phyloP scores from a whole-genome alignment of 768 basidiomycete species.

The Mycena albidolilacea region DNA sequence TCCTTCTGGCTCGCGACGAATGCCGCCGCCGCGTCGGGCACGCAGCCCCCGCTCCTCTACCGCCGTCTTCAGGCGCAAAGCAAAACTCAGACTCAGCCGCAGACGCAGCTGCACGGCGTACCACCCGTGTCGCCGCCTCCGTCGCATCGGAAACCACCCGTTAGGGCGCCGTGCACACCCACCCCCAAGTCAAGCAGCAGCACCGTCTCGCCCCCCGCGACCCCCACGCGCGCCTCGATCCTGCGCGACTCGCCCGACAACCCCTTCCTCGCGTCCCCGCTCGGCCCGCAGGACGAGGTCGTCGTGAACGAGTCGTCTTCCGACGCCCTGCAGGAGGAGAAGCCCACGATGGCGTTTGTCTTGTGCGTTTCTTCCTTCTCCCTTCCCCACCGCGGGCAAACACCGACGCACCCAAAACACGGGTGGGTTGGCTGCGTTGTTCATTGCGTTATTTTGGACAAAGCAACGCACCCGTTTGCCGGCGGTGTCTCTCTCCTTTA shows the following conservation, averaged over 20 bases:
- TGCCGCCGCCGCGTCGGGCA: conserved; percentile 28
- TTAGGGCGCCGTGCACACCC: conserved; percentile 27
- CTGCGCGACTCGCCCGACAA: conserved; percentile 79
- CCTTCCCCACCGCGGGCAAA: no score
- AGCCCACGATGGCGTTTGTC: conserved; percentile 77
- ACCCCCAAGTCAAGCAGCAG: conserved; percentile 38
- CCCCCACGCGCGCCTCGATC: conserved; percentile 50
- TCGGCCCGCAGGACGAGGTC: conserved; percentile 45
- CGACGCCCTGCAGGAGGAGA: conserved; percentile 65
- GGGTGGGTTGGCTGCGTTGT: no score
- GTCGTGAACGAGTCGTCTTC: conserved; percentile 52
- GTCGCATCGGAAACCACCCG: conserved; percentile 63
- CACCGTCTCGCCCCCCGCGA: conserved; percentile 56
- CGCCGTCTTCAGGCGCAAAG: conserved; percentile 48
- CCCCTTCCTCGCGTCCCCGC: conserved; percentile 72
- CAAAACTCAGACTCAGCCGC: conserved; percentile 21
- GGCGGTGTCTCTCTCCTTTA: background rate
- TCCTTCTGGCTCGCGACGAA: conserved; percentile 61
- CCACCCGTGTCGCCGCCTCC: conserved; percentile 78
- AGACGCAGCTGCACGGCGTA: conserved; percentile 40
- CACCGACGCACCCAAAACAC: no score
- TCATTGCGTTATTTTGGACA: no score
- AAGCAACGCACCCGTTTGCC: no score
- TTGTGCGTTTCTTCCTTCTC: conserved; percentile 66
- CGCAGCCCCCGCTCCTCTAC: conserved; percentile 53